Conservation (phyloP, 306 rosid genomes). For the Casuarina cunninghamiana region DNA sequence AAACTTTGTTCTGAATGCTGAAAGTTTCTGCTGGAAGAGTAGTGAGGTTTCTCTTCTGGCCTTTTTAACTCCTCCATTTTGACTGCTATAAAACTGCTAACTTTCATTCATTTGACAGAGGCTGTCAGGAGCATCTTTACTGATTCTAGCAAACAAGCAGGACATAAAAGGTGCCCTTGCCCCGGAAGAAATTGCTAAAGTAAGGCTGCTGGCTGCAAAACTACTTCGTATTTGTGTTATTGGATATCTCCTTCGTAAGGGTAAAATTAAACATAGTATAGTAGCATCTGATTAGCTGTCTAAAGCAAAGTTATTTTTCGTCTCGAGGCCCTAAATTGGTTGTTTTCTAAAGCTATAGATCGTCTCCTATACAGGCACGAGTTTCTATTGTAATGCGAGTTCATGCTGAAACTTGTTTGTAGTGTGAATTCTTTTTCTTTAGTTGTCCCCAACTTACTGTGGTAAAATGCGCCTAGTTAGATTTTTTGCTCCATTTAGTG, state of each 20-base stretch:
- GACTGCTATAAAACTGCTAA: conserved; percentile 1
- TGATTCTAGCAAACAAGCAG: conserved; percentile 90
- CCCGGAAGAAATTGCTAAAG: conserved; percentile 76
- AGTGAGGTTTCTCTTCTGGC: background rate
- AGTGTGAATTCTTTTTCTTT: background rate
- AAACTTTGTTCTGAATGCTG: too few relatives aligned
- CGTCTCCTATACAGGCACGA: background rate
- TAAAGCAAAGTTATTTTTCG: too few relatives aligned
- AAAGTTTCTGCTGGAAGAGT: background rate
- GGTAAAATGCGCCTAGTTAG: background rate
- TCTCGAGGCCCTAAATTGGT: too few relatives aligned
- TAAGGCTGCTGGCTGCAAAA: conserved; percentile 25
- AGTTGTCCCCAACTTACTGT: background rate
- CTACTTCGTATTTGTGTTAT: background rate
- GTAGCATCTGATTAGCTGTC: background rate
- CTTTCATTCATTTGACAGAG: conserved; percentile 49
- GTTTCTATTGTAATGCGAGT: background rate
- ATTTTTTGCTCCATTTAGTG: background rate
- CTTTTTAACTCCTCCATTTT: background rate
- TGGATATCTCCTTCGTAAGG: background rate
- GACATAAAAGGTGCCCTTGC: conserved; percentile 82
- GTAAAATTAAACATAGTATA: background rate
- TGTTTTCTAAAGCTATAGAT: background rate
- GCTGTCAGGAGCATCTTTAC: conserved; percentile 80
- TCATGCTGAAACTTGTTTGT: background rate